Conservation (phyloP, 2,329 filamentous ascomycete species). For the Aspergillus japonicus region DNA sequence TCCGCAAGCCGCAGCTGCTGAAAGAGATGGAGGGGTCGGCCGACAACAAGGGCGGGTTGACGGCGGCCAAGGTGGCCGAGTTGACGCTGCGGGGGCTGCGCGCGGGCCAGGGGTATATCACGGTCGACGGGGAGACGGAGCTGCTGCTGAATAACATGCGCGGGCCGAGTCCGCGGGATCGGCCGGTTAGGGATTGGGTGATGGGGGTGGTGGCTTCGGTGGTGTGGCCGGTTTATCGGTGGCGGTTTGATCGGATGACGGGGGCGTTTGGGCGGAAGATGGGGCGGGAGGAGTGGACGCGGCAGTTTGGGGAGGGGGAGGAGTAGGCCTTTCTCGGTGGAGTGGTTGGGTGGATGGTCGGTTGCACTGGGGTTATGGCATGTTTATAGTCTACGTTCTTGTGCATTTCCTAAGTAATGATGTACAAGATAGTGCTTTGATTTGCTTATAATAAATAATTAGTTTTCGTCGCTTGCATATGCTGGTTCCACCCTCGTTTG, state of each 20-base stretch:
- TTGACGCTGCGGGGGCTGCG: conserved; percentile 4
- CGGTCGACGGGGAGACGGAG: conserved; percentile 1
- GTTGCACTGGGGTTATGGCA: too few relatives aligned
- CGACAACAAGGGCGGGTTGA: neutral
- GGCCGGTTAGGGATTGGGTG: neutral
- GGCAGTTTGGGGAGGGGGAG: neutral
- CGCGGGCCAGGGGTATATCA: conserved; percentile 1
- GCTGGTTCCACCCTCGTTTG: too few relatives aligned
- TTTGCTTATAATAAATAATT: too few relatives aligned
- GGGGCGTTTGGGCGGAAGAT: neutral
- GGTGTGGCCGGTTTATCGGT: conserved; percentile 3
- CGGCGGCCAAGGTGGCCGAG: conserved; percentile 1
- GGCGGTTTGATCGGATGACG: neutral
- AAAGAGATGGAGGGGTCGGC: conserved; percentile 11
- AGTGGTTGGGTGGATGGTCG: too few relatives aligned
- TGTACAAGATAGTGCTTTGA: too few relatives aligned
- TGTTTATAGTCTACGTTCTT: too few relatives aligned
- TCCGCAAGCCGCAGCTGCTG: conserved; percentile 5
- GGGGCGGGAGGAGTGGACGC: neutral
- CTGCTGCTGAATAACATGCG: conserved; percentile 14
- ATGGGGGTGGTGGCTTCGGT: neutral
- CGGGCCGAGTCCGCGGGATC: conserved; percentile 10
- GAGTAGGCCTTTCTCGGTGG: neutral
- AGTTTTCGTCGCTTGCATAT: too few relatives aligned
- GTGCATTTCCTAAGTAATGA: too few relatives aligned